Evolutionary conservation across 163 green algal genomes (phyloP), one percentile per base, ranked within the genome.

Genomic region (Chlamydomonas reinhardtii): DNA sequence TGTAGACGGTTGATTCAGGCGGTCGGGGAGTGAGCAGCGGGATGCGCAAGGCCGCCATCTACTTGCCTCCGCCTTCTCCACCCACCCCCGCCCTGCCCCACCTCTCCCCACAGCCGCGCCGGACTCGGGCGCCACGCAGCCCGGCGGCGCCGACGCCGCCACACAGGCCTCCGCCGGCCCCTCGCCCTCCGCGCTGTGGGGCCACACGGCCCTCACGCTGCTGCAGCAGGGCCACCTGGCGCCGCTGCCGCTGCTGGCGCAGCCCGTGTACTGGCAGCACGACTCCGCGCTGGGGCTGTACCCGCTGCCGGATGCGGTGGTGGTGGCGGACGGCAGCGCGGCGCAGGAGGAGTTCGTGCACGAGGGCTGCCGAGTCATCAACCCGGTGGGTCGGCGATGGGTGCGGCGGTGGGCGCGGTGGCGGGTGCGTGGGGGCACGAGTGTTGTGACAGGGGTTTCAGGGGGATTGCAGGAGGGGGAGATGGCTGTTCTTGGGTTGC

Each of bases 171-270:
- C 76, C 4, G 17, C 43, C 65, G 84, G 74, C 2, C 74, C 76
- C 48, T 74, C 65, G 27, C n/a, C 78, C 39, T 20, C 84, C 9
- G 77, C 65, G 20, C 89, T 91, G 83, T 93, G 87, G 83, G 80
- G 93, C 70, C 91, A 97, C 64, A 73, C 96, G n/a, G 83, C 89
- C 22, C 87, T 92, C 59, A 98, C 95, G 68, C 64, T 99, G 72
- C 91, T 99, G 89, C 96, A 99, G 93, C 96, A 99, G 90, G 91
- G 82, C 17, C 96, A 98, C 91, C 92, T 99, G 78, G 96, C 93
- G 83, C 97, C 97, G 6, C 86, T 99, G 62, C 97, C 97, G 1
- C 89, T 99, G 61, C 92, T 96, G 34, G 90, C 88, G 24, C 96
- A 98, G 91, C 96, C 96, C 0, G 89, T 98, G 29, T 94, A 95